Evolutionary conservation across 352 stramenopile genomes (phyloP).

Genomic region (Aphanomyces stellatus): DNA sequence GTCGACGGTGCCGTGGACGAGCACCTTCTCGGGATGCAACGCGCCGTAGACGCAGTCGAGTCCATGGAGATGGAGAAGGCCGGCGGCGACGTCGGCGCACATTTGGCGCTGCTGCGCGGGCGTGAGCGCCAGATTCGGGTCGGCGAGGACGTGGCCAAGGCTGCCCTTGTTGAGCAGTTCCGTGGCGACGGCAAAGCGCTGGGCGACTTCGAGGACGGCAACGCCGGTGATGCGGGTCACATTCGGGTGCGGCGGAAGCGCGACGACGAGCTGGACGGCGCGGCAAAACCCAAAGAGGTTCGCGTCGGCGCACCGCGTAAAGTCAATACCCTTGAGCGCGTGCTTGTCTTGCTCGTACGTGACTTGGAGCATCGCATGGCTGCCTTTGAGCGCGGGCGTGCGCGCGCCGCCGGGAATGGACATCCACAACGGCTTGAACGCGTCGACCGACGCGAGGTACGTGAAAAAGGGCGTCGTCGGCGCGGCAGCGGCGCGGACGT

Average conservation of each 20-base stretch:
- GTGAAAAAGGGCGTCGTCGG: not conserved
- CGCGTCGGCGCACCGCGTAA: not conserved
- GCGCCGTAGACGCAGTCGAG: not conserved
- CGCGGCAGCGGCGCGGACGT: not conserved
- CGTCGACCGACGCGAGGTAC: not conserved
- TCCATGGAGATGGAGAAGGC: slow-evolving; percentile 16
- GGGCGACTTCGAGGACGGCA: not conserved
- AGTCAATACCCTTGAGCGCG: slow-evolving; percentile 12
- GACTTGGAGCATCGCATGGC: not conserved
- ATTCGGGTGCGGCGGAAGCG: not conserved
- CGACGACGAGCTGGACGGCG: not conserved
- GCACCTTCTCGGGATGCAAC: not conserved
- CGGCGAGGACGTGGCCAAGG: not conserved
- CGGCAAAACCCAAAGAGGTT: not conserved
- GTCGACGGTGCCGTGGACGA: not conserved
- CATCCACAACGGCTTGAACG: not conserved
- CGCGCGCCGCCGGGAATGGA: not conserved
- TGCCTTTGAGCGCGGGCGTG: not conserved
- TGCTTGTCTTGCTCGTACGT: not conserved
- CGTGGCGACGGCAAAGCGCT: slow-evolving; percentile 1
- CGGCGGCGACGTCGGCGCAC: not conserved
- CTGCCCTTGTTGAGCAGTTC: slow-evolving; percentile 9
- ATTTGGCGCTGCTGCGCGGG: not conserved
- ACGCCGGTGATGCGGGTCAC: slow-evolving; percentile 15
- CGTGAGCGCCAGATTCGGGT: not conserved